A percentile compares a stretch with the other conserved stretches of the same genome.
Conservation (phyloP, 2,329 filamentous ascomycete species). For the Monosporascus sp. region DNA sequence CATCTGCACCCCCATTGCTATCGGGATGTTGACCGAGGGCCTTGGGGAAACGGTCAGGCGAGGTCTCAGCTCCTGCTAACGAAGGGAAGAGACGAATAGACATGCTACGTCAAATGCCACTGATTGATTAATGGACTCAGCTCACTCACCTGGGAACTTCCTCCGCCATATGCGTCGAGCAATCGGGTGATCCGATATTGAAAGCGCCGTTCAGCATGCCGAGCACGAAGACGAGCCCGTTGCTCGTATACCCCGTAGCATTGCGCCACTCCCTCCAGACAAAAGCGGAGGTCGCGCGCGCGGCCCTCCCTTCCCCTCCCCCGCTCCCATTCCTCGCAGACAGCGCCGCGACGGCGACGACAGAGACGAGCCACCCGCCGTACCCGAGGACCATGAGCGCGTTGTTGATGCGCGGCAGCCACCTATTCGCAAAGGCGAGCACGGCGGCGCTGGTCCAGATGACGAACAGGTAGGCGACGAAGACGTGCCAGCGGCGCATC, state of each 20-base stretch:
- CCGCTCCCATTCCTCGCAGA: slow-evolving; percentile 16
- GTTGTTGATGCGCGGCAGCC: slow-evolving; percentile 47
- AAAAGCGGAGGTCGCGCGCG: slow-evolving; percentile 27
- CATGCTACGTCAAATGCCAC: background rate
- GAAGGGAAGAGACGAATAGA: slow-evolving; percentile 2
- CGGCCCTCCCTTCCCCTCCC: slow-evolving; percentile 8
- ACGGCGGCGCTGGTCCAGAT: slow-evolving; percentile 33
- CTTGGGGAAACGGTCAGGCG: background rate
- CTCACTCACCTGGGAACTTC: slow-evolving; percentile 44
- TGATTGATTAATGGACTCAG: too few species aligned
- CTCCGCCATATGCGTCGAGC: slow-evolving; percentile 59
- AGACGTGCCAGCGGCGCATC: slow-evolving; percentile 36
- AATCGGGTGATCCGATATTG: slow-evolving; percentile 61
- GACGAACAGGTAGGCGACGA: slow-evolving; percentile 34
- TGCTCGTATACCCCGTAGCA: slow-evolving; percentile 35
- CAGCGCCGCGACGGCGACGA: slow-evolving; percentile 50
- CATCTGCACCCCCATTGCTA: slow-evolving; percentile 46
- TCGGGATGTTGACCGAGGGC: slow-evolving; percentile 46
- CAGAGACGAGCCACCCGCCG: slow-evolving; percentile 47
- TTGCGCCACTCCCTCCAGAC: slow-evolving; percentile 36
- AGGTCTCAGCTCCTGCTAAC: slow-evolving; percentile 5
- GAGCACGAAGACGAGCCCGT: slow-evolving; percentile 34
- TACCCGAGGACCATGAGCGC: slow-evolving; percentile 47
- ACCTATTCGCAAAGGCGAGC: slow-evolving; percentile 50
- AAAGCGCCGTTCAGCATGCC: slow-evolving; percentile 56